phyloP scores from a whole-genome alignment of 2,329 filamentous ascomycete species.

The Apiospora kogelbergensis region DNA sequence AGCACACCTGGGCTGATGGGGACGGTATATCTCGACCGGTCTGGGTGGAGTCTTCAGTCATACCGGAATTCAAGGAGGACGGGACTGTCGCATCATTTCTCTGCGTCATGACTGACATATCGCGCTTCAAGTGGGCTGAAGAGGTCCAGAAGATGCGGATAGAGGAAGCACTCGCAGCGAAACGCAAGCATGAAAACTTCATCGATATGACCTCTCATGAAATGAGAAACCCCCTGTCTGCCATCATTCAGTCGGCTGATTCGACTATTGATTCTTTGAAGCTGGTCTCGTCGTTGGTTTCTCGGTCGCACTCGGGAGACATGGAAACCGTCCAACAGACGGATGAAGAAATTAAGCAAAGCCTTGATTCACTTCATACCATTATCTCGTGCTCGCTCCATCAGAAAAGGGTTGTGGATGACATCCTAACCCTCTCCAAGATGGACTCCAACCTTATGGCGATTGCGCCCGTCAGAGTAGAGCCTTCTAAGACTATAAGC shows the following conservation, averaged over 20 bases:
- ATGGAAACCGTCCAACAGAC: conserved; percentile 38
- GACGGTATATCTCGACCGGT: conserved; percentile 60
- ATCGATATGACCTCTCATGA: conserved; percentile 75
- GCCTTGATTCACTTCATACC: conserved; percentile 74
- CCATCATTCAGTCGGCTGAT: conserved; percentile 74
- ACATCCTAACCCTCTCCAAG: conserved; percentile 66
- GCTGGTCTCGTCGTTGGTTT: conserved; percentile 32
- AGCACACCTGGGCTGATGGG: conserved; percentile 62
- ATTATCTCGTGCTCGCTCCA: conserved; percentile 78
- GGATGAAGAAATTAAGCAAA: conserved; percentile 43
- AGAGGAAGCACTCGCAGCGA: conserved; percentile 79
- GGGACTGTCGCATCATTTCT: conserved; percentile 73
- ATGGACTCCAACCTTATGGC: conserved; percentile 69
- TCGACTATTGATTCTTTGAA: conserved; percentile 60
- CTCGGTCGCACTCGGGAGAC: background rate
- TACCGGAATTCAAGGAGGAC: conserved; percentile 65
- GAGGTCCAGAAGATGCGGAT: conserved; percentile 74
- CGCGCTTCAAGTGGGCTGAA: conserved; percentile 81
- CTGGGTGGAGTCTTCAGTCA: conserved; percentile 76
- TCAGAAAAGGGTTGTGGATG: conserved; percentile 71
- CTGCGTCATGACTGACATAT: conserved; percentile 82
- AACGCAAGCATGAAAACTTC: conserved; percentile 70
- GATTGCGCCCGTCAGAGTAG: conserved; percentile 68
- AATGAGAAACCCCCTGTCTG: conserved; percentile 74
- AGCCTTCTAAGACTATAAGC: conserved; percentile 66